phyloP scores from a whole-genome alignment of 495 filamentous ascomycete genomes.

The Patellaria atrata region DNA sequence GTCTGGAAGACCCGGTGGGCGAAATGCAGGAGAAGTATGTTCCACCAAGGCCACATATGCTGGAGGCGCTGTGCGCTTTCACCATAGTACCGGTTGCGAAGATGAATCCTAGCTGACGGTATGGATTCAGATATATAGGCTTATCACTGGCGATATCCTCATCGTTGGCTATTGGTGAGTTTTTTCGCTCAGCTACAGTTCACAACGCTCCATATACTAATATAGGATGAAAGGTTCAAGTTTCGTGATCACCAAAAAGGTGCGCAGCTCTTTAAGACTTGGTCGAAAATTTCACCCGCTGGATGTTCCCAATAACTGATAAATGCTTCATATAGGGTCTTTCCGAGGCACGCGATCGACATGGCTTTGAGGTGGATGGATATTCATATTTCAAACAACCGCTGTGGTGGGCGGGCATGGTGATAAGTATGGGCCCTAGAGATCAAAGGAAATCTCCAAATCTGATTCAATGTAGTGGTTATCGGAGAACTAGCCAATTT shows the following conservation, averaged over 20 bases:
- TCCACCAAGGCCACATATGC: too few species aligned
- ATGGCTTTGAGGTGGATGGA: constrained; percentile 94
- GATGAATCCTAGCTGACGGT: constrained; percentile 8
- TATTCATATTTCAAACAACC: constrained; percentile 86
- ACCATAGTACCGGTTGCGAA: constrained; percentile 6
- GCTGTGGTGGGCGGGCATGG: constrained; percentile 88
- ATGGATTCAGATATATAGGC: constrained; percentile 65
- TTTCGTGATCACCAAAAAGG: constrained; percentile 91
- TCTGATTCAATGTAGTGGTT: constrained; percentile 45
- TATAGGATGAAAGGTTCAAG: constrained; percentile 62
- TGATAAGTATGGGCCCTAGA: constrained; percentile 45
- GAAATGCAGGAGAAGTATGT: too few species aligned
- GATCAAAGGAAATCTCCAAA: neutral
- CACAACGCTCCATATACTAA: too few species aligned
- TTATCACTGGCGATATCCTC: constrained; percentile 78
- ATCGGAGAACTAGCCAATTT: constrained; percentile 90
- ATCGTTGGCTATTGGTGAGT: constrained; percentile 84
- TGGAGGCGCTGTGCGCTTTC: constrained; percentile 18
- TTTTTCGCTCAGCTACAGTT: constrained; percentile 4
- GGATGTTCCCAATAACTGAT: constrained; percentile 1
- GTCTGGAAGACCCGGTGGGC: too few species aligned
- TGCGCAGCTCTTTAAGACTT: constrained; percentile 27
- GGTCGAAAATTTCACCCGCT: neutral
- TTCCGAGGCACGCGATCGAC: constrained; percentile 72
- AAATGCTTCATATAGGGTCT: constrained; percentile 46